A percentile compares a stretch with the other conserved stretches of the same genome.
phyloP scores from a whole-genome alignment of 1,284 basidiomycete species.

The Uromyces viciae-fabae region DNA sequence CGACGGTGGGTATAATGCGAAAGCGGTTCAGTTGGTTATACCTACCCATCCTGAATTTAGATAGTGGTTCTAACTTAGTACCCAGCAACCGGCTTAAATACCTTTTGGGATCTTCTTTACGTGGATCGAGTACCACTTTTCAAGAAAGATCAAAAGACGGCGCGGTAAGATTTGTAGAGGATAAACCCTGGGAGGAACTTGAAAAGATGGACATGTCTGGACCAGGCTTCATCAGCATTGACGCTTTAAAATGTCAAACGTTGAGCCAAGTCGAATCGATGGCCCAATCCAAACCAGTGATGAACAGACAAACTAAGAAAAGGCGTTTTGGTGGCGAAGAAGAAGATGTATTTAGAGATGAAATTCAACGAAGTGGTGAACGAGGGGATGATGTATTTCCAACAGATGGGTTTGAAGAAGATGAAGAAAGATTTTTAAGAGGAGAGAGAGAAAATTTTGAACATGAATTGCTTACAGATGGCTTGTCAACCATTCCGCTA shows the following conservation, averaged over 20 bases:
- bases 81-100: slow-evolving; percentile 42
- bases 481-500: slow-evolving; percentile 33
- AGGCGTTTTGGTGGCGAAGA: not conserved
- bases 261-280: slow-evolving; percentile 36
- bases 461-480: slow-evolving; percentile 42
- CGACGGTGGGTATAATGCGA: slow-evolving; percentile 25
- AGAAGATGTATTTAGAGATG: slow-evolving; percentile 21
- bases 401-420: slow-evolving; percentile 3
- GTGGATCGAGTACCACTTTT: slow-evolving; percentile 35
- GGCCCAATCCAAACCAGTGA: not conserved
- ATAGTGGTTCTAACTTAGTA: slow-evolving; percentile 7
- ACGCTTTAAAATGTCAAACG: slow-evolving; percentile 41
- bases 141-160: slow-evolving; percentile 34
- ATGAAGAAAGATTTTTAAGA: slow-evolving; percentile 18
- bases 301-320: not conserved
- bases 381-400: not conserved
- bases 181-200: slow-evolving; percentile 44
- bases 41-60: slow-evolving; percentile 30
- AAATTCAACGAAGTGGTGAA: slow-evolving; percentile 9
- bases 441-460: slow-evolving; percentile 43
- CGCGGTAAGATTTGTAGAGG: slow-evolving; percentile 32
- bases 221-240: slow-evolving; percentile 42
- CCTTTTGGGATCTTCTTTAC: slow-evolving; percentile 35
- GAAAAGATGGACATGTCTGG: slow-evolving; percentile 41
- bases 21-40: slow-evolving; percentile 44